Evolutionary conservation across 345 rosid genomes (phyloP).

Genomic region (Ricinus communis): DNA sequence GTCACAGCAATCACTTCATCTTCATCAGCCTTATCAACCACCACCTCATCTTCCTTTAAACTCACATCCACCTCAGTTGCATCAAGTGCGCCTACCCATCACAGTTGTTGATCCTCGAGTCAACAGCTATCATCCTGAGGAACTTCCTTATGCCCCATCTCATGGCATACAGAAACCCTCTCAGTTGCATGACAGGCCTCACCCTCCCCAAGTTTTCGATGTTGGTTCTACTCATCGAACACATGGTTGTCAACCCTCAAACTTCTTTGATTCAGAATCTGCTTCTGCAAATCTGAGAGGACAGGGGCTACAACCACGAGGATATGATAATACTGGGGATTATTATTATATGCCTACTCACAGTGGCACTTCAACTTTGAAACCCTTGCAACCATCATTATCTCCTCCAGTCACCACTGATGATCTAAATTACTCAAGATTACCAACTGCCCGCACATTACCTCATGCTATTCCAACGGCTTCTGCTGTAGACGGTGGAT

Average conservation of each 20-base stretch:
- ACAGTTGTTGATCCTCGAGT: slow-evolving; percentile 20
- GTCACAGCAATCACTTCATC: slow-evolving; percentile 20
- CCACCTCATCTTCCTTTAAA: slow-evolving; percentile 13
- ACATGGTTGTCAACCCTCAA: slow-evolving; percentile 26
- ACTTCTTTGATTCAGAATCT: slow-evolving; percentile 26
- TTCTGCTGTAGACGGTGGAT: slow-evolving; percentile 33
- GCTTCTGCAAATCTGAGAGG: slow-evolving; percentile 17
- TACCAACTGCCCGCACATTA: slow-evolving; percentile 44
- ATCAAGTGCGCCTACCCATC: slow-evolving; percentile 28
- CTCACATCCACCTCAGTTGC: slow-evolving; percentile 17
- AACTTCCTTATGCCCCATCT: slow-evolving; percentile 26
- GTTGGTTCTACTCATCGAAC: slow-evolving; percentile 19
- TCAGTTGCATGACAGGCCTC: slow-evolving; percentile 24
- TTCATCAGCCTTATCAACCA: slow-evolving; percentile 24
- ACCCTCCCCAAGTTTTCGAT: slow-evolving; percentile 14
- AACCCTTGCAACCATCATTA: slow-evolving; percentile 4
- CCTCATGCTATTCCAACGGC: slow-evolving; percentile 57
- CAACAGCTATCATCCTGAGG: slow-evolving; percentile 20
- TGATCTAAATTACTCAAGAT: slow-evolving; percentile 24
- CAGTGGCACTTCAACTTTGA: slow-evolving; percentile 20
- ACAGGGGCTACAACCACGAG: slow-evolving; percentile 12
- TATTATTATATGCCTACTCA: slow-evolving; percentile 17
- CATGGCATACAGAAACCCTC: slow-evolving; percentile 21
- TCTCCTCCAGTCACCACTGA: slow-evolving; percentile 15
- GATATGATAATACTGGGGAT: slow-evolving; percentile 15